Percentiles rank a stretch among this genome's conserved stretches.
Conservation (phyloP, 1,139 yeast species). For the Protomyces inundatus region DNA sequence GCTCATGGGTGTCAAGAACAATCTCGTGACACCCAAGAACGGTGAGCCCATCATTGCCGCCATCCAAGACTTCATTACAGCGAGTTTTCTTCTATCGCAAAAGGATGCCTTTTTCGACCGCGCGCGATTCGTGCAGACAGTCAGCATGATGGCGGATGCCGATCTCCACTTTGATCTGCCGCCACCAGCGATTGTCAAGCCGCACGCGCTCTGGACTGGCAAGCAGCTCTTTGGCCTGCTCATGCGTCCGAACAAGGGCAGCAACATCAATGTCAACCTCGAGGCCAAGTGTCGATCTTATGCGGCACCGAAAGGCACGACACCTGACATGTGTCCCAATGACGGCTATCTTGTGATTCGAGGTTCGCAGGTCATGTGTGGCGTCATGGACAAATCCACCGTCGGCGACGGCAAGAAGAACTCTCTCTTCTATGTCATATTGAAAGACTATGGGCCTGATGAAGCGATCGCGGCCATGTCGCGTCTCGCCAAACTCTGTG, state of each 20-base stretch:
- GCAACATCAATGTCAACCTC: constrained; percentile 78
- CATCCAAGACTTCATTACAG: constrained; percentile 97
- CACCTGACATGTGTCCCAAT: constrained; percentile 94
- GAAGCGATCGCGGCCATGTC: constrained; percentile 97
- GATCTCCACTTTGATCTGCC: constrained; percentile 82
- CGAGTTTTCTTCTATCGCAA: constrained; percentile 84
- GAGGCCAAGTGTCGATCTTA: constrained; percentile 93
- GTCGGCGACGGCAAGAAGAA: constrained; percentile 98
- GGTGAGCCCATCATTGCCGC: constrained; percentile 99
- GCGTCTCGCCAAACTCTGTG: constrained; percentile 96
- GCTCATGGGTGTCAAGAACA: constrained; percentile 95
- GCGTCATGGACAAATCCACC: constrained; percentile 94
- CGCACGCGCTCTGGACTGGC: constrained; percentile 91
- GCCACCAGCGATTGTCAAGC: constrained; percentile 89
- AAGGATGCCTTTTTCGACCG: constrained; percentile 91
- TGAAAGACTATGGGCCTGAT: constrained; percentile 90
- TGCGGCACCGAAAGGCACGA: constrained; percentile 61
- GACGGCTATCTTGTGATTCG: constrained; percentile 90
- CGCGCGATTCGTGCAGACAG: constrained; percentile 71
- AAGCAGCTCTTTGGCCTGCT: constrained; percentile 87
- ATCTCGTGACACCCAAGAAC: constrained; percentile 88
- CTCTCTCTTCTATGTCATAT: constrained; percentile 88
- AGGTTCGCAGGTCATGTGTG: constrained; percentile 82
- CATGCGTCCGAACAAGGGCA: constrained; percentile 70
- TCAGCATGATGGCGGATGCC: constrained; percentile 97